Evolutionary conservation across 805 yeast genomes (phyloP), one percentile per base, ranked within the genome.

Genomic region (Myxozyma mucilagina): DNA sequence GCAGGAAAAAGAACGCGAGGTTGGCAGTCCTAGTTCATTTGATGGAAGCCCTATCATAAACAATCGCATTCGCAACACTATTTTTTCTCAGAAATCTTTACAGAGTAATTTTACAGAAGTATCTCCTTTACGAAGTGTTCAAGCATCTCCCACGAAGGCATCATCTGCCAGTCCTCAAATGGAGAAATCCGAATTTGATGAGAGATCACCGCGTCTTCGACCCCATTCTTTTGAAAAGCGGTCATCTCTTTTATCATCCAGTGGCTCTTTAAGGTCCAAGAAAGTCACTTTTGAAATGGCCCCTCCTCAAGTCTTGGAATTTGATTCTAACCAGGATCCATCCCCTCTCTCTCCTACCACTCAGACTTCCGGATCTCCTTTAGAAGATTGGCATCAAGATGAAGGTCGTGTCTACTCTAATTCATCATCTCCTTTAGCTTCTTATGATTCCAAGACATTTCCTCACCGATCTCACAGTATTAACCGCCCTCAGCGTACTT

Each of bases 201-300:
- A 42, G 41, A 24, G 16, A 13, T 35, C 36, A 34, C 38, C n/a
- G 10, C 53, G n/a, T 16, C 35, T 45, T 32, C 45, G 47, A 14
- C 47, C 54, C 14, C 44, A 36, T 20, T 41, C 43, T 14, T 6
- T 53, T 14, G 63, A 61, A 13, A 63, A 60, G 34, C 44, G 65
- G 24, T 63, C 67, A 3, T 60, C 65, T 7, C 29, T 63, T 24
- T 16, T 57, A 24, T 61, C 66, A 4, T 31, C 66, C 5, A 13
- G 55, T 9, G 64, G 65, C 32, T 63, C 65, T 11, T 39, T 60
- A 13, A 24, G 62, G 8, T 44, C 52, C 3, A 63, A 63, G 45
- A 63, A 63, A 43, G 67, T 63, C 9, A 63, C 67, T 11, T 63
- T 63, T 45, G 67, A 63, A 38, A 60, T 57, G 62, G 59, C 67